Base-by-base conservation (phyloP, 192 early-diverging fungal species). In the Chytriomyces hyalinus region DNA sequence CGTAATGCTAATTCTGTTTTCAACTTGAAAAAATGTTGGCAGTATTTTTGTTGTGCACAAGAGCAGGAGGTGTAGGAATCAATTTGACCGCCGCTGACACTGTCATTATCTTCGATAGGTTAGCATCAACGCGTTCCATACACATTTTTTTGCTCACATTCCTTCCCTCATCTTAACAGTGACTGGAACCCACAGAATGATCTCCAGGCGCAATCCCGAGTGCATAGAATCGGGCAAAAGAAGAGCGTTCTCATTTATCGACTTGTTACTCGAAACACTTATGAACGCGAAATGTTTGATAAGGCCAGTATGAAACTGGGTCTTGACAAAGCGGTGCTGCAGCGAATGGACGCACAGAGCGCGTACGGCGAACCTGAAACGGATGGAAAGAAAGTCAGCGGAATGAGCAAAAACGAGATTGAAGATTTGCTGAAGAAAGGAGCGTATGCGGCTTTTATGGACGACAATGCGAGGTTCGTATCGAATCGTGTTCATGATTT, bases 151-250 rank as follows among this genome's bases (percentile, higher is more conserved):
- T 78, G 36, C 36, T 36, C 24, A 46, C 11, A 44, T 77, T 46
- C 49, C 77, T 61, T 2, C 13, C n/a, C 15, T 4, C 26, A 26
- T 36, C 36, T 26, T 45, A 22, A 26, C 59, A 84, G 83, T 67
- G 94, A 95, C 63, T 95, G 93, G 94, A 96, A 96, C 76, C 94
- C 94, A 50, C 93, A 94, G 79, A 94, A 95, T 79, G 94, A 96
- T 77, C 76, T 96, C 59, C 94, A 96, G 81, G 94, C 94, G 1
- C 92, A 93, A 73, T 88, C 88, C 17, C 90, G 94, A 44, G 90
- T 90, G 67, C 93, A 96, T 82, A 89, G 94, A 75, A 96, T 96
- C 80, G 94, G 94, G 13, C 94, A 96, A 78, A 96, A 92, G 61
- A 94, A 94, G 74, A 86, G 90, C 6, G 94, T 96, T 3, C 92